These are phyloP conservation scores for Psidium guajava DNA, from an alignment of 345 rosid genomes.

Conservation along the genomic window DNA sequence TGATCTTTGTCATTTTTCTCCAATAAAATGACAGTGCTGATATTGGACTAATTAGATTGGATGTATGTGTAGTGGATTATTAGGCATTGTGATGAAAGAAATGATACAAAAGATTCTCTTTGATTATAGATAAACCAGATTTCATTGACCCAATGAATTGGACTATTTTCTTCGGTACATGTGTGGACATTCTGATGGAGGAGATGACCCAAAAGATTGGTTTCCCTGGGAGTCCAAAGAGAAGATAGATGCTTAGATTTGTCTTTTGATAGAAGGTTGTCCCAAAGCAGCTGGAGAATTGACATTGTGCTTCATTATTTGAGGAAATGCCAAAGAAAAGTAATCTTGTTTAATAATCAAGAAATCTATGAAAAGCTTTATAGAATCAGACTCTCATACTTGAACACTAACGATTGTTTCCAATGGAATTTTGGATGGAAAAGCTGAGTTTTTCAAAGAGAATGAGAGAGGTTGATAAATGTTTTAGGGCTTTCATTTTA, in stretches of 20 bases:
- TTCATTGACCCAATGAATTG: background rate
- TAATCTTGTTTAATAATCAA: background rate
- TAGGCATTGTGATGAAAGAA: background rate
- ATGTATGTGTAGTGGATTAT: background rate
- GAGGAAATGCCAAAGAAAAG: background rate
- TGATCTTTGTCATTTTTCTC: background rate
- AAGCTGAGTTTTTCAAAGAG: background rate
- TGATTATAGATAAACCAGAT: background rate
- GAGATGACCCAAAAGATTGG: background rate
- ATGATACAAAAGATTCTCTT: background rate
- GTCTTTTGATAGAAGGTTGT: background rate
- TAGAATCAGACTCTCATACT: background rate
- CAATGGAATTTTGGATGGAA: background rate
- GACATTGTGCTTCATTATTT: background rate
- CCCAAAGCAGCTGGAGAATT: background rate
- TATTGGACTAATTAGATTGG: background rate
- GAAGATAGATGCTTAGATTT: background rate
- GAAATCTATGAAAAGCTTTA: background rate
- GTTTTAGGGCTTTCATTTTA: background rate
- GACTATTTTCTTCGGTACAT: background rate
- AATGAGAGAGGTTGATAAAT: background rate
- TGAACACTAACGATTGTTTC: background rate
- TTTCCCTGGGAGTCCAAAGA: background rate
- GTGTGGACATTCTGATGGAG: background rate
- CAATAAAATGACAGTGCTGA: background rate